Base-by-base conservation (phyloP, 2,329 filamentous ascomycete species). In the Colletotrichum spaethianum region DNA sequence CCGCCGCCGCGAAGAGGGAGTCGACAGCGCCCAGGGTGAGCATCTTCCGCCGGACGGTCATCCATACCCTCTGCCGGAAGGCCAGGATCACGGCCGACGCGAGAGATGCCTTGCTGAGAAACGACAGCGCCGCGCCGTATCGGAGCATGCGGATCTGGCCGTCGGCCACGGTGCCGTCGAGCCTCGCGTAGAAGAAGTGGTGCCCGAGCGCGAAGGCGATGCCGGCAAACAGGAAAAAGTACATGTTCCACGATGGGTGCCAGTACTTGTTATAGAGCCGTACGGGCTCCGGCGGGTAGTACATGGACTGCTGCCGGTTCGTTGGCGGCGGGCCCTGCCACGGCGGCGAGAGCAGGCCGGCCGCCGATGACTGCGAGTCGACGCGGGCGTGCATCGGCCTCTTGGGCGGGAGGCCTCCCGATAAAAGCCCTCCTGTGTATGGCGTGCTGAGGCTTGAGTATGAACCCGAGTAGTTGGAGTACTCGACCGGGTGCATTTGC, bases 191-290 rank as follows among this genome's bases (percentile, higher is more conserved):
- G 74, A 82, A 83, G 57, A 79, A 64, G 67, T 83, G 81, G 72
- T 83, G 82, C 26, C 79, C 78, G 7, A 81, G 57, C 8, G 82
- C 79, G 52, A 78, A 80, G 52, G 75, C 52, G 23, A 82, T 52
- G 12, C 81, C 80, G 23, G 78, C 75, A 23, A 80, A 20, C 56
- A 83, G 78, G 61, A 82, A 76, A 31, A 79, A 53, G 62, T 81
- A 79, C 80, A 83, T 83, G 55, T 77, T 75, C 70, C 79, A 80
- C 1, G 79, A 78, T 4, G 80, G 75, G 23, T 80, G 80, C 83
- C 82, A 86, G 69, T 82, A 75, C 44, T 5, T 63, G 50, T 64
- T 65, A 66, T 56, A 73, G 48, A n/a, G 56, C 7, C 38, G 38
- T 28, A 71, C 48, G 31, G 61, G 56, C 18, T 64, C 53, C 23